Conservation (phyloP, 768 basidiomycete species). For the Kwoniella sp. region DNA sequence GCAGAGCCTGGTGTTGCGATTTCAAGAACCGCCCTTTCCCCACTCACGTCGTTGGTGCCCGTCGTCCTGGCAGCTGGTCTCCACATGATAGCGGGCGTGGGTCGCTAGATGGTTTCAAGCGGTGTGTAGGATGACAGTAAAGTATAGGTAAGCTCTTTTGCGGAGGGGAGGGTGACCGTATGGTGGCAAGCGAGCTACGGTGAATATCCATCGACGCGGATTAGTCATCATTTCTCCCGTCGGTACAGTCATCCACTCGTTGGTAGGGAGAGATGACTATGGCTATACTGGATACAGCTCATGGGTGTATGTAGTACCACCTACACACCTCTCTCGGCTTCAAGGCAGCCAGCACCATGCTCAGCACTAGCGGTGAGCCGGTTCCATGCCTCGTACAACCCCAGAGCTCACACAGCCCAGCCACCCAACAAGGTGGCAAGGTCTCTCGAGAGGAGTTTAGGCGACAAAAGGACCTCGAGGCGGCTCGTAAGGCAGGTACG, state of each 20-base stretch:
- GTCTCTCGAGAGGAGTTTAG: slow-evolving; percentile 91
- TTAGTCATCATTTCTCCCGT: too few relatives aligned
- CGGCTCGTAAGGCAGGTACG: slow-evolving; percentile 96
- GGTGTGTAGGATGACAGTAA: background rate
- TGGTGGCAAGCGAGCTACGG: too few relatives aligned
- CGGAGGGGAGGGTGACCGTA: background rate
- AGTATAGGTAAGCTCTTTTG: background rate
- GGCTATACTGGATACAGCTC: too few relatives aligned
- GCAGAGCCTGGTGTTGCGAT: slow-evolving; percentile 23
- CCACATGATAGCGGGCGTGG: too few relatives aligned
- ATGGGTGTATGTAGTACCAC: too few relatives aligned
- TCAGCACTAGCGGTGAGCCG: slow-evolving; percentile 10
- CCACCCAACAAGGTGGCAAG: slow-evolving; percentile 57
- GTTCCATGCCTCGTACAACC: background rate
- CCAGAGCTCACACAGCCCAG: background rate
- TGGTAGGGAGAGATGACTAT: too few relatives aligned
- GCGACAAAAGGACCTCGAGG: slow-evolving; percentile 92
- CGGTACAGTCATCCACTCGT: too few relatives aligned
- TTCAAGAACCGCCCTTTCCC: too few relatives aligned
- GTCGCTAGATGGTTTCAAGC: too few relatives aligned
- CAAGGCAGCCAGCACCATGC: too few relatives aligned
- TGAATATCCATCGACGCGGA: too few relatives aligned
- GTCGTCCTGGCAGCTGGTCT: slow-evolving; percentile 70
- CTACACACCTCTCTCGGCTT: too few relatives aligned
- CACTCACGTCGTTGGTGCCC: slow-evolving; percentile 81